Evolutionary conservation across 2,329 filamentous ascomycete genomes (phyloP), one percentile per base, ranked within the genome.

Genomic region (Fusarium succisae): DNA sequence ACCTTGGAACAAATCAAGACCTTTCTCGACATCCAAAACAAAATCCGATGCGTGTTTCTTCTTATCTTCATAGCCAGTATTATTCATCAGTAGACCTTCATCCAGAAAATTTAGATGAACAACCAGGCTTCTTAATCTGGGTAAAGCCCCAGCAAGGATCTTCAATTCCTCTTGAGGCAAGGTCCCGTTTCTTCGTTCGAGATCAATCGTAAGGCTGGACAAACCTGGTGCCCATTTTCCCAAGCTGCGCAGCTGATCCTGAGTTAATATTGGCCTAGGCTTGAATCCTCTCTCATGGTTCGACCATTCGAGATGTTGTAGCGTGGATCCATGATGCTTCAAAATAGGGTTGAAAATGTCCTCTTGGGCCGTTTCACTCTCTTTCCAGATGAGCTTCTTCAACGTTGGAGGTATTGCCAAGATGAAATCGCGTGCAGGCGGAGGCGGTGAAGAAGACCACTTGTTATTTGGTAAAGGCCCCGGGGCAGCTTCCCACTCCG

Each of bases 261-360:
- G 32, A 1, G 63, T 66, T 8, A 69, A 17, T 2, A 32, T 48
- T 6, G 70, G 51, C 10, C 67, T 70, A 4, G 45, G 55, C 1
- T 48, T 17, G 7, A 12, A 24, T 6, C 12, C 30, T 5, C 26
- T 1, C 26, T 74, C 70, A 4, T 41, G 9, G 20, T 60, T 74
- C 6, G 64, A 72, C 72, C 70, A 74, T 13, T 63, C 47, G 1
- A 74, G 44, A 6, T 66, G 13, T 3, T 38, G 54, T 15, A 74
- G 41, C 2, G 63, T 53, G 1, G 54, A 3, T 11, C 67, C 72
- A 8, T 74, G 72, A 14, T 66, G 39, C 22, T 30, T 51, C 12
- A 74, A 17, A 5, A 72, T n/a, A 12, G 24, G 1, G 14, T 69
- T n/a, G 32, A 72, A 61, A 9, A 66, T 38, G 9, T 58, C 28